Base-by-base conservation (phyloP, 2,329 filamentous ascomycete species). In the Chalaropsis thielavioides region DNA sequence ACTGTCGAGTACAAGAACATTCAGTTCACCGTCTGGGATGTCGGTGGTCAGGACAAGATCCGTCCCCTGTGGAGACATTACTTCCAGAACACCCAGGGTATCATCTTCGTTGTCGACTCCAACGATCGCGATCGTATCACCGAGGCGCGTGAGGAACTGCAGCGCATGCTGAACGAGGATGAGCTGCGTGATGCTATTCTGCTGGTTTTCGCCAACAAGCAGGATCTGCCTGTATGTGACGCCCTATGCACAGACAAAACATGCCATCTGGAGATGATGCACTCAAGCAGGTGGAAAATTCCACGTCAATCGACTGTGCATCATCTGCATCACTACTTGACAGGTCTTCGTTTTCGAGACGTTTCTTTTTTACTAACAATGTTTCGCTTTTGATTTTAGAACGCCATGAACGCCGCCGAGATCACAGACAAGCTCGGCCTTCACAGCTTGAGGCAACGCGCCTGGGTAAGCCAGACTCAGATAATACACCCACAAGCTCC, bases 1-100 rank as follows among this genome's bases (percentile, higher is more conserved):
- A 97, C 94, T 65, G 94, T 99, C 77, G 92, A 95, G 77, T 97
- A 97, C 84, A 96, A 96, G 86, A 99, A 99, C 86, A 96, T 96
- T 74, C 91, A 96, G 78, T 99, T 99, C 84, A 97, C 92, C 77
- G 94, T 99, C 76, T 99, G 94, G 94, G 94, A 97, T 82, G 94
- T 99, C 75, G 94, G 94, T 83, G 94, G 94, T 78, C 94, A 99
- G 83, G 94, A 99, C 86, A 97, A 97, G 89, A 99, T 99, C 77
- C 87, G 94, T 78, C 94, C 94, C 75, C 83, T 99, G 75, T 99
- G 94, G 94, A 91, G 94, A 82, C 94, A 97, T 80, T 99, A 99
- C 83, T 99, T 97, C 87, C 92, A 95, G 80, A 95, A 95, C 80
- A 99, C 94, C 71, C 94, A 99, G 80, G 94, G 94, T 77, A 92